These are phyloP conservation scores for Gautieria morchelliformis DNA, from an alignment of 768 basidiomycete species.

Conservation along the genomic window DNA sequence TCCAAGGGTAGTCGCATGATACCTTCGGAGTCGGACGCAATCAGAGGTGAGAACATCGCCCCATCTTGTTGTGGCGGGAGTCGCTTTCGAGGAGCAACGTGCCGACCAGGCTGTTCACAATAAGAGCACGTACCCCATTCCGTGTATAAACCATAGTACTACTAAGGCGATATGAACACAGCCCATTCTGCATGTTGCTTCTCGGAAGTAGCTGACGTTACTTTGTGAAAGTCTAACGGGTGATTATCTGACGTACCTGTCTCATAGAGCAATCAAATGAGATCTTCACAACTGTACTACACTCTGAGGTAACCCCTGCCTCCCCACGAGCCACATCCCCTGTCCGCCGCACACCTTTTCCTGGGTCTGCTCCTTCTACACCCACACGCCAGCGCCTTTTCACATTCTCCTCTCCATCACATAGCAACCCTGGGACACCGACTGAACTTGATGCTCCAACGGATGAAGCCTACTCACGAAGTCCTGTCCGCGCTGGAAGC, in stretches of 20 bases:
- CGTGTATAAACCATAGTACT: not conserved
- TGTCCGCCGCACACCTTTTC: conserved; percentile 30
- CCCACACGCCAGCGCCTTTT: conserved; percentile 33
- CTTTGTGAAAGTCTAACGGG: not conserved
- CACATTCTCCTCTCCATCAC: conserved; percentile 10
- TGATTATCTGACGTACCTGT: conserved; percentile 15
- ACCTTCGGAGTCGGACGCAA: conserved; percentile 64
- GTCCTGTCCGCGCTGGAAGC: conserved; percentile 78
- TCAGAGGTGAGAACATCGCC: conserved; percentile 42
- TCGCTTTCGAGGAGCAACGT: conserved; percentile 5
- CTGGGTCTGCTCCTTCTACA: conserved; percentile 28
- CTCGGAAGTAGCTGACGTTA: conserved; percentile 3
- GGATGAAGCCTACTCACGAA: conserved; percentile 84
- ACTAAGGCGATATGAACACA: not conserved
- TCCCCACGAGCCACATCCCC: conserved; percentile 59
- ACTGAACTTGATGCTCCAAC: conserved; percentile 64
- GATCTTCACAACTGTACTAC: conserved; percentile 67
- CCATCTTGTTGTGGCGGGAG: conserved; percentile 8
- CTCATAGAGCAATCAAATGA: conserved; percentile 72
- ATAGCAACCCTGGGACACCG: conserved; percentile 15
- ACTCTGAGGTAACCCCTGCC: conserved; percentile 69
- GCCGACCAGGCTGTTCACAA: not conserved
- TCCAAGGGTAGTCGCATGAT: conserved; percentile 49
- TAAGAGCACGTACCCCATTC: not conserved
- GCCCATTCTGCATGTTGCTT: conserved; percentile 12